Base-by-base conservation (phyloP, 257 asterid genomes). In the Petrea volubilis region DNA sequence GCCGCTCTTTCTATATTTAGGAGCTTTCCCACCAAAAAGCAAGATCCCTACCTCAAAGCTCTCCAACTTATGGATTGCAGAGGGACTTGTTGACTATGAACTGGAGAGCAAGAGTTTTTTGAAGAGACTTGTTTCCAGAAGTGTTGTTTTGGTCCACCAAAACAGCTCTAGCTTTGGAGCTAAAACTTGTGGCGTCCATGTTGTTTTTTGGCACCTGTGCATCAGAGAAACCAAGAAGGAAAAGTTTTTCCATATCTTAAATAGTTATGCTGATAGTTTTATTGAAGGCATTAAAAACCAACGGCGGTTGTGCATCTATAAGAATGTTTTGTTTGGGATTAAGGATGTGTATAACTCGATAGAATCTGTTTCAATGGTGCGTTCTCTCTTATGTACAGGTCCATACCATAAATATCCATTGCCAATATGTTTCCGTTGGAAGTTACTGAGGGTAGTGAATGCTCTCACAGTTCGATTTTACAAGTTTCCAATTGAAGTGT, bases 1-100 rank as follows among this genome's bases (percentile, higher is more conserved):
- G 15, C 20, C 56, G 3, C 64, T 67, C 10, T 78, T 78, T 43
- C 69, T 77, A 18, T 70, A 70, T 17, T 21, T 78, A 47, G 79
- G 76, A 31, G 49, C 23, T 49, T 71, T 78, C 7, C 59, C 73
- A 23, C 38, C 46, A 63, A 55, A 56, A 33, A 20, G 23, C 12
- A 28, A 33, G 40, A 69, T 78, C 25, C 60, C 46, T 0, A 40
- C 28, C 9, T 68, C 73, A 14, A 68, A 46, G 27, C 68, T 73
- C 27, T 18, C 15, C 7, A 28, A 41, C 0, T 23, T 72, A 38
- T 72, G 73, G 78, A 4, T 5, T n/a, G 27, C n/a, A 0, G 78
- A 73, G 5, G 67, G 74, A 51, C 41, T 77, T n/a, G n/a, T n/a
- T n/a, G 13, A 20, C 68, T 6, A 7, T 11, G 7, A 34, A 53